Percentiles rank a stretch among this genome's conserved stretches.
phyloP scores from a whole-genome alignment of 2,329 filamentous ascomycete species.

The Didymella pomorum region DNA sequence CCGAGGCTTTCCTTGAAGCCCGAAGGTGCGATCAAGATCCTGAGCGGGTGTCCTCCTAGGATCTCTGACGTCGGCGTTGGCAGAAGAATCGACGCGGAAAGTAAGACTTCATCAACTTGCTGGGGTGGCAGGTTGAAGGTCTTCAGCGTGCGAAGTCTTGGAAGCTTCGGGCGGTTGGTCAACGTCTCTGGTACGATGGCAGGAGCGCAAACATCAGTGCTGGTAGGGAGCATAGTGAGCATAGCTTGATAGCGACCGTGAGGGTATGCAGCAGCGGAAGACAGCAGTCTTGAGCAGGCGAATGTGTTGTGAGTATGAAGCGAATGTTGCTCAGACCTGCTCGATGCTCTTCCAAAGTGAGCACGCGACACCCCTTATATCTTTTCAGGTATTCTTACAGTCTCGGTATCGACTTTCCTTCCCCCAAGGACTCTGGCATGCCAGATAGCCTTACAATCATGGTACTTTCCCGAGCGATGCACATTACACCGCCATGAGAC shows the following conservation, averaged over 20 bases:
- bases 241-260: slow-evolving; percentile 8
- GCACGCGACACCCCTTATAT: slow-evolving; percentile 31
- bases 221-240: slow-evolving; percentile 24
- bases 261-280: background rate
- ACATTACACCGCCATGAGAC: slow-evolving; percentile 19
- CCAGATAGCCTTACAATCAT: slow-evolving; percentile 22
- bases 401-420: slow-evolving; percentile 1
- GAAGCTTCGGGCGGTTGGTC: slow-evolving; percentile 24
- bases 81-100: slow-evolving; percentile 28
- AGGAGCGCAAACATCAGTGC: slow-evolving; percentile 8
- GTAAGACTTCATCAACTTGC: slow-evolving; percentile 28
- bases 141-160: slow-evolving; percentile 31
- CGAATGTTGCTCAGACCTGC: slow-evolving; percentile 14
- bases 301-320: slow-evolving; percentile 6
- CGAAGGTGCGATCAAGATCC: slow-evolving; percentile 61
- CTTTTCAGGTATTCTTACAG: background rate
- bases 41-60: slow-evolving; percentile 30
- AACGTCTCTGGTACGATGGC: slow-evolving; percentile 12
- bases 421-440: slow-evolving; percentile 6
- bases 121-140: slow-evolving; percentile 31
- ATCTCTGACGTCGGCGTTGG: slow-evolving; percentile 35
- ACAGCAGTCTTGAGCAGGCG: background rate
- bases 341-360: slow-evolving; percentile 16
- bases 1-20: slow-evolving; percentile 64
- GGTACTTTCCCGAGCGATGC: background rate